Percentiles rank a stretch among this genome's conserved stretches.
These are phyloP conservation scores for Sapria himalayana DNA, from an alignment of 345 rosid genomes.

Conservation along the genomic window DNA sequence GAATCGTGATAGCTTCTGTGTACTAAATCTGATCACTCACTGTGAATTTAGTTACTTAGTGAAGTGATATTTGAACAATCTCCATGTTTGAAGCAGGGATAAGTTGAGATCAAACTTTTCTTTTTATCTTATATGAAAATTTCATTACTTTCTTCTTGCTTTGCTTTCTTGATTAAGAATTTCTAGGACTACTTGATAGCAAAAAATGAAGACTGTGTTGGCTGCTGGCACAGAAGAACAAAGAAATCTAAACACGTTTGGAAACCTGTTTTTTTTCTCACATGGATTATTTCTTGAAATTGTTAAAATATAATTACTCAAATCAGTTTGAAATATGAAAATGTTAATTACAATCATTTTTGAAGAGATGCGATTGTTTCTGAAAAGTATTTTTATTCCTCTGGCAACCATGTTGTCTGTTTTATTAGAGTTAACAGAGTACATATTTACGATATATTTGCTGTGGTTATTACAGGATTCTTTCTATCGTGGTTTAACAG, in stretches of 20 bases:
- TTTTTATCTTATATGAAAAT: background rate
- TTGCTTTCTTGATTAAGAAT: background rate
- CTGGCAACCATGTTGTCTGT: conserved; percentile 6
- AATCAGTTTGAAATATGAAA: no score
- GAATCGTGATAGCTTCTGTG: conserved; percentile 2
- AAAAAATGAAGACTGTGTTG: no score
- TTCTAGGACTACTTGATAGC: no score
- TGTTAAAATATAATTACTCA: no score
- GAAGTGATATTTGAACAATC: no score
- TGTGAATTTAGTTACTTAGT: background rate
- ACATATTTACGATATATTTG: conserved; percentile 10
- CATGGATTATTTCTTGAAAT: no score
- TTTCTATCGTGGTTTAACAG: conserved; percentile 81
- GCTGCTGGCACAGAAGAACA: no score
- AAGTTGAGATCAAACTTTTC: no score
- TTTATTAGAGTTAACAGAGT: no score
- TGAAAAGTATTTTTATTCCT: background rate
- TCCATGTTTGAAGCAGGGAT: background rate
- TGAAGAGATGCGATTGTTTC: background rate
- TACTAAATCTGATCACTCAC: background rate
- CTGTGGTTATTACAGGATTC: conserved; percentile 73
- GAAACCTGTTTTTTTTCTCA: no score
- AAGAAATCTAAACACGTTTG: no score
- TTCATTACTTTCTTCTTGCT: background rate
- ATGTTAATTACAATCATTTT: no score